phyloP scores from a whole-genome alignment of 2,329 filamentous ascomycete genomes.

The Cercospora canescens region DNA sequence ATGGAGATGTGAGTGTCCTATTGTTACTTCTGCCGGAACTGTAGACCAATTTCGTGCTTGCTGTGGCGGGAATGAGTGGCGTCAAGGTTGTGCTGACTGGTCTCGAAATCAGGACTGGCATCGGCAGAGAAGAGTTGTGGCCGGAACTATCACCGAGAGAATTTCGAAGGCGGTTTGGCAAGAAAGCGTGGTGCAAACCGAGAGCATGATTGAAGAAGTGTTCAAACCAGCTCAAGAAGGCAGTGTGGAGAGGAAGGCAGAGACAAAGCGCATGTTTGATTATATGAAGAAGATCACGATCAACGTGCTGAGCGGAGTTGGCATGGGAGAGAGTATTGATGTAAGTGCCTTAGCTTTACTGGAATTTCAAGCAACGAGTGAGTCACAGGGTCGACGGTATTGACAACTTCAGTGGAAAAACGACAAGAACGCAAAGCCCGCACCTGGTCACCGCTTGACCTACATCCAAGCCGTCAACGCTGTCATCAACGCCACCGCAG shows the following conservation, averaged over 20 bases:
- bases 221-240: background rate
- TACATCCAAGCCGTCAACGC: conserved; percentile 33
- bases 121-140: conserved; percentile 35
- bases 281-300: conserved; percentile 38
- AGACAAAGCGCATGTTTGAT: conserved; percentile 32
- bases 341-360: background rate
- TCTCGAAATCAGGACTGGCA: conserved; percentile 23
- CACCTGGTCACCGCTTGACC: conserved; percentile 33
- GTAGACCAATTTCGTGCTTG: background rate
- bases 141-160: conserved; percentile 36
- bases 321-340: conserved; percentile 32
- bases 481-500: conserved; percentile 26
- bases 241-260: background rate
- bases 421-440: conserved; percentile 24
- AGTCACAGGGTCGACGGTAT: too few species aligned
- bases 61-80: background rate
- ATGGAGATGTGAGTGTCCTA: conserved; percentile 25
- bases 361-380: too few species aligned
- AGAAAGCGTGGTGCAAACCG: conserved; percentile 31
- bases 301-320: conserved; percentile 35
- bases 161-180: conserved; percentile 35
- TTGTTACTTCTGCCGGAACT: too few species aligned
- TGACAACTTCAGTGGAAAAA: conserved; percentile 23
- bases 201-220: conserved; percentile 31
- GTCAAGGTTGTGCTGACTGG: background rate